These are phyloP conservation scores for Sophora flavescens DNA, from an alignment of 306 rosid species.

Conservation along the genomic window DNA sequence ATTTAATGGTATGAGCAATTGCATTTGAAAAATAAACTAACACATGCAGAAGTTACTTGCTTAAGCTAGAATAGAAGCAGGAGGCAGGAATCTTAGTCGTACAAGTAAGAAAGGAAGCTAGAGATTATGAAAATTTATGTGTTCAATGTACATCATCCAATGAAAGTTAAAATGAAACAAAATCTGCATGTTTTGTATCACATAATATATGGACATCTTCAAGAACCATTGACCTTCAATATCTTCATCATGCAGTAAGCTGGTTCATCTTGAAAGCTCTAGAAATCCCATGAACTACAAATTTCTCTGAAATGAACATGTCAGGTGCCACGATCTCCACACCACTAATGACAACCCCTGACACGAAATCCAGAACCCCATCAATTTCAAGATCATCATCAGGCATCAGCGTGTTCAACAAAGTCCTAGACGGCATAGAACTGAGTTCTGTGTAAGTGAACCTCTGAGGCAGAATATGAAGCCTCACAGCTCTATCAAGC, in stretches of 20 bases:
- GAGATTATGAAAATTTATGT: neutral
- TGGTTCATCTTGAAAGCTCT: constrained; percentile 56
- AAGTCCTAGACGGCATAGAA: constrained; percentile 49
- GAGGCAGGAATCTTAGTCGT: neutral
- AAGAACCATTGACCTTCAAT: constrained; percentile 6
- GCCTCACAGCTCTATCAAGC: constrained; percentile 66
- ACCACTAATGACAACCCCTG: constrained; percentile 59
- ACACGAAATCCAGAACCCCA: constrained; percentile 46
- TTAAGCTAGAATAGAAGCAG: neutral
- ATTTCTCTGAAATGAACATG: constrained; percentile 56
- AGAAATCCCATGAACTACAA: constrained; percentile 79
- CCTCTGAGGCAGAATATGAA: constrained; percentile 78
- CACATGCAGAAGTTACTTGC: neutral
- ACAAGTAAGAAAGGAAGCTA: constrained; percentile 24
- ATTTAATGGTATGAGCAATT: neutral
- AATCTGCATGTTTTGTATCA: neutral
- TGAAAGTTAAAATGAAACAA: constrained; percentile 5
- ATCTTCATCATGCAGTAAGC: constrained; percentile 16
- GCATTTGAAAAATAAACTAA: neutral
- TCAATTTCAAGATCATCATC: constrained; percentile 59
- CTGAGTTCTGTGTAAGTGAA: constrained; percentile 53
- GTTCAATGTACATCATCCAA: neutral
- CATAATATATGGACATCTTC: neutral
- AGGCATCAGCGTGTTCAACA: constrained; percentile 57
- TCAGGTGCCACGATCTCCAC: constrained; percentile 71